Base-by-base conservation (phyloP, 2,329 filamentous ascomycete genomes). In the Elsinoe australis region DNA sequence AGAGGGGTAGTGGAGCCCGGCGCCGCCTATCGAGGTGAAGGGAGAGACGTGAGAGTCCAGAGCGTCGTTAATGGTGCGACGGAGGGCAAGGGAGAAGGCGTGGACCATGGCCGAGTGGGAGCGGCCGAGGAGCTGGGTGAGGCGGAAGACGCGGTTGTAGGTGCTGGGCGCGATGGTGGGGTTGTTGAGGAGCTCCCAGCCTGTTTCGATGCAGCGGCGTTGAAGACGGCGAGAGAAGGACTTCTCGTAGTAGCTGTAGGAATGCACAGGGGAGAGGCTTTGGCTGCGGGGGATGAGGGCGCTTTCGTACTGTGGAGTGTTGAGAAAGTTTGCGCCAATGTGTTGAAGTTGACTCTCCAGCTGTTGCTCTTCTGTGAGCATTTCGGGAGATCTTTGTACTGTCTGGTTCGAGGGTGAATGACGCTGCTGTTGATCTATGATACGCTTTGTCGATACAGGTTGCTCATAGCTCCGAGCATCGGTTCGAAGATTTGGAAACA, bases 201-300 rank as follows among this genome's bases (percentile, higher is more conserved):
- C 84, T 19, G 71, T 65, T 63, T 94, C 85, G 1, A 81, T 56
- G 2, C 79, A 72, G 47, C 71, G 71, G 33, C 86, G 77, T 41
- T 86, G 83, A 3, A 94, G 68, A 3, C 83, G 75, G 5, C 85
- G 78, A 8, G 80, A 79, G 55, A 94, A 89, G 1, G 75, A 80
- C 1, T 71, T 67, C 61, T 89, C 85, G 19, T 78, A 71, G 49
- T 76, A 74, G 7, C 78, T 72, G 59, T 82, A 81, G 0, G 78
- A 22, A 12, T 18, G 15, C 8, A 29, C 15, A 8, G 45, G 45
- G 14, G 22, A 12, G 14, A 48, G 10, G 19, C 17, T 29, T n/a
- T 14, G 33, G 6, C 26, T 22, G 19, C 34, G 45, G 17, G 45
- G 31, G 5, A 48, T 29, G 8, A 48, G 31, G n/a, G 33, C 22